Evolutionary conservation across 495 filamentous ascomycete genomes (phyloP), one percentile per base, ranked within the genome.

Genomic region (Hypoxylon perforatum): DNA sequence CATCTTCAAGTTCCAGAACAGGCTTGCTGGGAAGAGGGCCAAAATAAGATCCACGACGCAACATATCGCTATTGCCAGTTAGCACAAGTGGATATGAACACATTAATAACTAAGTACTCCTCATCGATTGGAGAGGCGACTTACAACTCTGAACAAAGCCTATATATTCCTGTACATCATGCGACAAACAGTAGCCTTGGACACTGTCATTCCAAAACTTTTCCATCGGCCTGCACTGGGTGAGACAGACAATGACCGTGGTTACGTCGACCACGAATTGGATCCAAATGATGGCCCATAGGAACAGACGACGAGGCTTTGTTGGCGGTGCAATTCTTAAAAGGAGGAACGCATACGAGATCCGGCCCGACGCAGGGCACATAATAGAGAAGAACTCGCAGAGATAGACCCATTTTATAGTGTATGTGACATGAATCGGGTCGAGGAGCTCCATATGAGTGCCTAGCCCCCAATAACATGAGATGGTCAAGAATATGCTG

Each of bases 1-100:
- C 59, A 62, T 62, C 3, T 62, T 33, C 23, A 62, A 28, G 25
- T 62, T 62, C 59, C 50, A 62, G 12, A 62, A 55, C 14, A 62
- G 11, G 25, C 59, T 62, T 1, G 59, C 12, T 14, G 59, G 59
- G 36, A 47, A 62, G 10, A 54, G 0, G 19, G 59, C 48, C 17
- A 62, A 25, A 23, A 54, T 55, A 10, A 62, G 19, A 19, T 55
- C 50, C 1, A 62, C 39, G 10, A 45, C 19, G 30, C 42, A 58
- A 25, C 49, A 52, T 11, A 52, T 30, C 15, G 49, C 49, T 52
- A 10, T 9, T 11, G 14, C 14, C 9, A 11, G 35, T 38, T 3
- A 38, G 35, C 35, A 12, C 35, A 11, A n/a, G 35, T n/a, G 12
- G 8, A 38, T 3, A n/a, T 38, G 10, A 11, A 11, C 12, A 17